Conservation (phyloP, 139 green algal genomes). For the Asterochloris sp. region DNA sequence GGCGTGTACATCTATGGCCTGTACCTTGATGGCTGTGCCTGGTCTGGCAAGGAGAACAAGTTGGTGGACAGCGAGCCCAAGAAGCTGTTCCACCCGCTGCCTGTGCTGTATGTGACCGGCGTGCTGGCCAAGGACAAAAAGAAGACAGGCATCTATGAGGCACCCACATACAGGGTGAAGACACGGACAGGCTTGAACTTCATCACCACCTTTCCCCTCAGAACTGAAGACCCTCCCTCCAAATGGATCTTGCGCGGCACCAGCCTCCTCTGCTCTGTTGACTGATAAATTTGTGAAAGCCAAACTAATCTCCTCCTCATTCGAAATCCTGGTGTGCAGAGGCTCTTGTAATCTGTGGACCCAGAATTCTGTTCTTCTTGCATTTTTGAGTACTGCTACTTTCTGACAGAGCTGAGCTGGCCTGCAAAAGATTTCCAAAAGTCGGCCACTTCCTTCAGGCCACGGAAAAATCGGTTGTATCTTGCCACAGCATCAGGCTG, state of each 20-base stretch:
- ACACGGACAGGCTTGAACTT: slow-evolving; percentile 80
- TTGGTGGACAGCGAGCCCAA: slow-evolving; percentile 90
- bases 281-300: slow-evolving; percentile 44
- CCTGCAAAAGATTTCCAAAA: too few relatives aligned
- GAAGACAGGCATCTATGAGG: slow-evolving; percentile 64
- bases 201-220: slow-evolving; percentile 83
- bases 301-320: not conserved
- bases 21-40: slow-evolving; percentile 92
- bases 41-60: slow-evolving; percentile 74
- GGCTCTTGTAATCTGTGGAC: too few relatives aligned
- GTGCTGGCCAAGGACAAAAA: slow-evolving; percentile 77
- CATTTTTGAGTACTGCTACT: too few relatives aligned
- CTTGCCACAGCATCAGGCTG: too few relatives aligned
- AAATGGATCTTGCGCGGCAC: slow-evolving; percentile 90
- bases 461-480: too few relatives aligned
- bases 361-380: too few relatives aligned
- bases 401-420: too few relatives aligned
- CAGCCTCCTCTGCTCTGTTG: slow-evolving; percentile 79
- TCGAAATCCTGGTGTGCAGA: too few relatives aligned
- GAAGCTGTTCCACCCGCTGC: slow-evolving; percentile 85
- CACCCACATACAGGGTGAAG: slow-evolving; percentile 82
- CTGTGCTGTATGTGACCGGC: slow-evolving; percentile 85
- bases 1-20: slow-evolving; percentile 93
- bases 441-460: too few relatives aligned
- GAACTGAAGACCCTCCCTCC: slow-evolving; percentile 71